phyloP scores from a whole-genome alignment of 2,329 filamentous ascomycete species.

The Colletotrichum acutatum region DNA sequence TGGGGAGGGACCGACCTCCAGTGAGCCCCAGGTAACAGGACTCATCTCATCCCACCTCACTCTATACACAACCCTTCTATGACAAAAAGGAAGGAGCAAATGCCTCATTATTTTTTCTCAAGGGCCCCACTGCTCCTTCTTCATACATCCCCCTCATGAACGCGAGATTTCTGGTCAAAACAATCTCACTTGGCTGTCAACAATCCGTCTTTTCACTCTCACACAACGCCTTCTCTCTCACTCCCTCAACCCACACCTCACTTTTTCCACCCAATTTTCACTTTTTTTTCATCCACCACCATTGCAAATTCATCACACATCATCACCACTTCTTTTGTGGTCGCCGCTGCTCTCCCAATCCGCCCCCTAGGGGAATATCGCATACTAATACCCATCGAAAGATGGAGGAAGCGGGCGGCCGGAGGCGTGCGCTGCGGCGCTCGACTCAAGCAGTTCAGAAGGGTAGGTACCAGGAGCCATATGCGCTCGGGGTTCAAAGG shows the following conservation, averaged over 20 bases:
- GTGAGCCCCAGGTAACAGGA: background rate
- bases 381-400: background rate
- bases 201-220: background rate
- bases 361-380: background rate
- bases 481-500: slow-evolving; percentile 7
- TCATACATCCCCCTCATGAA: background rate
- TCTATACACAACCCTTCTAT: background rate
- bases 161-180: background rate
- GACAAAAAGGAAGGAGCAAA: slow-evolving; percentile 8
- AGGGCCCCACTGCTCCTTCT: background rate
- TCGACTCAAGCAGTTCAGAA: slow-evolving; percentile 30
- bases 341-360: background rate
- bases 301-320: background rate
- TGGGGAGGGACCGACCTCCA: background rate
- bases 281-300: background rate
- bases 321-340: too few species aligned
- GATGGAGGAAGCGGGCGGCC: background rate
- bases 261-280: background rate
- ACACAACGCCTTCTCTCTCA: background rate
- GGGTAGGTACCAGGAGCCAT: slow-evolving; percentile 40
- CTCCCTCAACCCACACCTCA: background rate
- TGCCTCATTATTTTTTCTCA: background rate
- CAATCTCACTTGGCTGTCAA: background rate
- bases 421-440: slow-evolving; percentile 4
- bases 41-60: background rate